Evolutionary conservation across 1,284 basidiomycete genomes (phyloP), one percentile per base, ranked within the genome.

Genomic region (Cryptococcus neoformans): DNA sequence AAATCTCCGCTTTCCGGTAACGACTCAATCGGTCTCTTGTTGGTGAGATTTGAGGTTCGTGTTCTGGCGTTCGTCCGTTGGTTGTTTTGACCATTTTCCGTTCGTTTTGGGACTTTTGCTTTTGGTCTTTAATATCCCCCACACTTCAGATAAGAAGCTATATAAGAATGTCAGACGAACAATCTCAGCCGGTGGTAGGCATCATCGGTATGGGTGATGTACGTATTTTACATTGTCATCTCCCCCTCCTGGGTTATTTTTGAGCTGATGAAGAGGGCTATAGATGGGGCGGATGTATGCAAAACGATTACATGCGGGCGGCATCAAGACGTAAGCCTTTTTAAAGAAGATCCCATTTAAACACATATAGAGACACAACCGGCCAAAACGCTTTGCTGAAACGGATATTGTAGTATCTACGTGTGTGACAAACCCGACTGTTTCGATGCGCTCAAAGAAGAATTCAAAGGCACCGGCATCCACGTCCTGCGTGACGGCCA

Each of bases 211-310:
- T 94, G 91, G 90, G 90, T 17, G 76, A 78, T 62, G 76, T 75
- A 58, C 64, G 74, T 67, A 44, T 49, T 49, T 16, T 17, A 10
- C 21, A 21, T 21, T 21, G 21, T 3, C 21, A 21, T 21, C 3
- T 21, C 21, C 37, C 28, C 9, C 21, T 41, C 49, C 36, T 35
- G 8, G n/a, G 34, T 45, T 42, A 28, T 6, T 39, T 17, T 28
- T 44, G 21, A 44, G n/a, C 41, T 21, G 28, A 6, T 39, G 35
- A 44, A 12, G 7, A 6, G 16, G 2, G 10, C 28, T 44, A 38
- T 74, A 92, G 59, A 99, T 98, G 95, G 95, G 95, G 4, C 82
- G 82, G 65, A 90, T 99, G 88, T 99, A 98, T 74, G 92, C 93
- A 0, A 83, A 83, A 41, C 78, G 82, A 44, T 80, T 98, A 39